Conservation (phyloP, 1,139 yeast genomes). For the Citeromyces hawaiiensis region DNA sequence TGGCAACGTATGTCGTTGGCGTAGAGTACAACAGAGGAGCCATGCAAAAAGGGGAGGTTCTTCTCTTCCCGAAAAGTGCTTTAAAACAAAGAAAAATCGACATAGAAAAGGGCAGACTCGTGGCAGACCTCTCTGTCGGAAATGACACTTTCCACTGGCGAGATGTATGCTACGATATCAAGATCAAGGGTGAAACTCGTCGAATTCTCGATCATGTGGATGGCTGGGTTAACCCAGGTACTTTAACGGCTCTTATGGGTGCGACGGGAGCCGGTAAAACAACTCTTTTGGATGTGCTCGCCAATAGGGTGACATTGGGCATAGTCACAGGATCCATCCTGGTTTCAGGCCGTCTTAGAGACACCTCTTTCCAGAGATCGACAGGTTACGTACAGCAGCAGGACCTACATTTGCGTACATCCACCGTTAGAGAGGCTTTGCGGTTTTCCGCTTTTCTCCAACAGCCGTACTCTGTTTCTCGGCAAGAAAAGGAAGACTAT, state of each 20-base stretch:
- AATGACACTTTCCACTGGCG: conserved; percentile 66
- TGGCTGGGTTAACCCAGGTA: conserved; percentile 77
- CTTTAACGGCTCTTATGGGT: conserved; percentile 73
- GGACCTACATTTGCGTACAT: conserved; percentile 60
- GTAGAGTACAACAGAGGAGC: conserved; percentile 63
- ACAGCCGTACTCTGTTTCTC: conserved; percentile 44
- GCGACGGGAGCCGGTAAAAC: conserved; percentile 88
- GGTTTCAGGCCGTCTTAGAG: conserved; percentile 60
- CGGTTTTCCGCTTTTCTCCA: conserved; percentile 61
- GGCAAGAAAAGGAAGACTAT: conserved; percentile 49
- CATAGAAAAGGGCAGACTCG: conserved; percentile 29
- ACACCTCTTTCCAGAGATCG: conserved; percentile 63
- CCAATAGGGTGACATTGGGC: conserved; percentile 71
- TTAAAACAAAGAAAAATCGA: too few relatives aligned
- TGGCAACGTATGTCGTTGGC: conserved; percentile 37
- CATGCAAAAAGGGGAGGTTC: conserved; percentile 72
- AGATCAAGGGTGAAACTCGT: conserved; percentile 52
- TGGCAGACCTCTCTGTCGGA: conserved; percentile 11
- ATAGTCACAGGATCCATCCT: conserved; percentile 64
- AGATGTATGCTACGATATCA: conserved; percentile 61
- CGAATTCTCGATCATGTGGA: conserved; percentile 56
- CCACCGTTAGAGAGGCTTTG: conserved; percentile 73
- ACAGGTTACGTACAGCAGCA: conserved; percentile 82
- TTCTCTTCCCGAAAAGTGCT: conserved; percentile 33
- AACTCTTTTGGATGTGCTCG: conserved; percentile 59